Evolutionary conservation across 225 moss, liverwort and hornwort genomes (phyloP), one percentile per base, ranked within the genome.

Genomic region (Bryum argenteum): DNA sequence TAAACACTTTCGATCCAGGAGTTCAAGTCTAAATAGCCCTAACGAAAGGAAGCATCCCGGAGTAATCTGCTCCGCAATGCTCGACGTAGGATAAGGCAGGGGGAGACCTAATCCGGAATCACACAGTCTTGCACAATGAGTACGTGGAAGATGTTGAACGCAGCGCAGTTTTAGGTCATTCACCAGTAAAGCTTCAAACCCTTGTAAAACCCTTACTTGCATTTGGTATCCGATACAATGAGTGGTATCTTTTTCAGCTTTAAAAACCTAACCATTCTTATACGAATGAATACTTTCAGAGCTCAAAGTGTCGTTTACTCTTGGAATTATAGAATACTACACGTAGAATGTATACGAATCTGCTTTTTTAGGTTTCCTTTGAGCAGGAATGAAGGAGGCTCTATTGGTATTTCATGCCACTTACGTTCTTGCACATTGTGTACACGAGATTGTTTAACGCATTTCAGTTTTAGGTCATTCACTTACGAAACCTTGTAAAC

Each of bases 1-100:
- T n/a, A n/a, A n/a, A n/a, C n/a, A n/a, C n/a, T n/a, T n/a, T n/a
- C n/a, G n/a, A n/a, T n/a, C n/a, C n/a, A n/a, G n/a, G n/a, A n/a
- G 18, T 39, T 40, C 24, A 67, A 42, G 59, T 67, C 24, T 40
- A n/a, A 58, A 14, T 51, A 40, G 51, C 60, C 52, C 50, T 75
- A 7, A 67, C 24, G 50, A 75, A 68, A 42, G 26, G 10, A 14
- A 67, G 26, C 53, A 61, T 43, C 26, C 19, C 26, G 19, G 19
- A 67, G 52, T 41, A 41, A 41, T 67, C 41, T 23, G 18, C 20
- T 41, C 59, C 50, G n/a, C n/a, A n/a, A n/a, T n/a, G n/a, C n/a
- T n/a, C n/a, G n/a, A n/a, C n/a, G n/a, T n/a, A n/a, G n/a, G n/a
- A n/a, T n/a, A n/a, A n/a, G n/a, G n/a, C n/a, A n/a, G n/a, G n/a